phyloP scores from a whole-genome alignment of 768 basidiomycete genomes.

The Phlegmacium glaucopus region DNA sequence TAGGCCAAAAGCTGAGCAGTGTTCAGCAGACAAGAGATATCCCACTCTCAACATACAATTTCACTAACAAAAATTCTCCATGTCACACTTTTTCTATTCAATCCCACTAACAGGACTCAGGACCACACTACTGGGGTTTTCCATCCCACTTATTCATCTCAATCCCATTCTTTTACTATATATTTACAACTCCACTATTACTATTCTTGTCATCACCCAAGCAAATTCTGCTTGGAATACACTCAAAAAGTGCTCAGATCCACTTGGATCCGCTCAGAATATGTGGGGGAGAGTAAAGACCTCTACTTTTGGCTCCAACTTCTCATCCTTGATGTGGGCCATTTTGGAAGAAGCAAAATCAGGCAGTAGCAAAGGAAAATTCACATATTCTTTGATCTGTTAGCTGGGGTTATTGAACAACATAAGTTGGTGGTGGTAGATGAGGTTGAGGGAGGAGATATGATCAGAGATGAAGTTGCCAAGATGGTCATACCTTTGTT shows the following conservation, averaged over 20 bases:
- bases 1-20: no score
- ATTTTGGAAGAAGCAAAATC: slow-evolving; percentile 56
- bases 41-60: no score
- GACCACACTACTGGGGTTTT: no score
- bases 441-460: slow-evolving; percentile 55
- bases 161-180: no score
- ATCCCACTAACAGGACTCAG: no score
- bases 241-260: slow-evolving; percentile 64
- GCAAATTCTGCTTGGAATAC: slow-evolving; percentile 60
- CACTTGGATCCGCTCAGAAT: slow-evolving; percentile 76
- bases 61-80: no score
- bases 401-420: slow-evolving; percentile 77
- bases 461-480: slow-evolving; percentile 68
- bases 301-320: slow-evolving; percentile 83
- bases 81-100: no score
- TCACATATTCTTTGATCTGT: slow-evolving; percentile 74
- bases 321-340: slow-evolving; percentile 71
- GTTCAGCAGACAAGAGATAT: no score
- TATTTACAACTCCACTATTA: no score
- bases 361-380: slow-evolving; percentile 72
- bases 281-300: no score
- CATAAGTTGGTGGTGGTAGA: slow-evolving; percentile 69
- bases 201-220: no score
- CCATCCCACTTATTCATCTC: no score
- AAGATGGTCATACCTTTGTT: slow-evolving; percentile 75